These are phyloP conservation scores for Ceratocystiopsis brevicomis DNA, from an alignment of 2,329 filamentous ascomycete species.

Conservation along the genomic window DNA sequence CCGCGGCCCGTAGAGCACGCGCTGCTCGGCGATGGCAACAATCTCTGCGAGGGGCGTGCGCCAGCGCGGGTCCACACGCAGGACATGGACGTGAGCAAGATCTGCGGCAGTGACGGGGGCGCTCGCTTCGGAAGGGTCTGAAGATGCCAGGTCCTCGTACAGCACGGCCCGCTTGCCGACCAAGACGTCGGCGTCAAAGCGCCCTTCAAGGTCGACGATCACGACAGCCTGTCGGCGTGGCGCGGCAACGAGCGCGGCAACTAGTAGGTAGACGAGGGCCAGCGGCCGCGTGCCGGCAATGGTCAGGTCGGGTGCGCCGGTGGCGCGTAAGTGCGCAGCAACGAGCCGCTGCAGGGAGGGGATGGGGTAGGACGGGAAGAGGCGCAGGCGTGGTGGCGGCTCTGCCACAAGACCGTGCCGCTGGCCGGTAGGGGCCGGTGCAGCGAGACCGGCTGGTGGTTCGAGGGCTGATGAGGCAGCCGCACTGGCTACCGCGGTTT, in stretches of 20 bases:
- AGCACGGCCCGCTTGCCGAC: too few species aligned
- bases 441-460: too few species aligned
- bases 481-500: neutral
- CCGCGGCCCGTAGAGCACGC: constrained; percentile 31
- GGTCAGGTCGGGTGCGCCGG: constrained; percentile 27
- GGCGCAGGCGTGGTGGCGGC: constrained; percentile 2
- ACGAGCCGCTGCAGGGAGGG: constrained; percentile 27
- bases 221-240: constrained; percentile 30
- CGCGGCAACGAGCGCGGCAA: constrained; percentile 29
- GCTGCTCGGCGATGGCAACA: constrained; percentile 22
- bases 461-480: neutral
- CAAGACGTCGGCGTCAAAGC: constrained; percentile 26
- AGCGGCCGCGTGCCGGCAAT: constrained; percentile 30
- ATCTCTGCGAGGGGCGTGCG: constrained; percentile 13
- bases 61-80: constrained; percentile 19
- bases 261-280: constrained; percentile 35
- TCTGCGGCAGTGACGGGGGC: constrained; percentile 14
- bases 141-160: too few species aligned
- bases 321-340: constrained; percentile 26
- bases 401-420: neutral
- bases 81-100: constrained; percentile 32
- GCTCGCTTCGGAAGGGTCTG: neutral
- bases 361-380: constrained; percentile 18
- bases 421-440: neutral
- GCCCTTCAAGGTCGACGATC: constrained; percentile 34